These are phyloP conservation scores for Aurinia saxatilis DNA, from an alignment of 345 rosid species.

Conservation along the genomic window DNA sequence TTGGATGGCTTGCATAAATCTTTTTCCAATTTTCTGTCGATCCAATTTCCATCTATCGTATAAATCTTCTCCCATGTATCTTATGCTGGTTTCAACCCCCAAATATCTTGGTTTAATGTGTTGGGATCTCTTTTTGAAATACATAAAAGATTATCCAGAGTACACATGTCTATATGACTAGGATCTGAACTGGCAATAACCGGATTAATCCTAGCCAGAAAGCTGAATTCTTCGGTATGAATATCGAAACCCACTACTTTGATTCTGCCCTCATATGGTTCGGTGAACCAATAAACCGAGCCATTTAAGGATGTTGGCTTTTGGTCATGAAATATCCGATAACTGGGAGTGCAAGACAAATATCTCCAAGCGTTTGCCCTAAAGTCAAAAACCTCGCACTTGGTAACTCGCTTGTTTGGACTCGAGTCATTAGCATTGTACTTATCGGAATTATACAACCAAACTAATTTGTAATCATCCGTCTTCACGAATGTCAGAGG, in stretches of 20 bases:
- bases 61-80: too few species aligned
- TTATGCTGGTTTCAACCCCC: not conserved
- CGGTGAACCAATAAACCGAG: conserved; percentile 6
- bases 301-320: not conserved
- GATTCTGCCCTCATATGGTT: not conserved
- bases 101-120: not conserved
- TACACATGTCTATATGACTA: not conserved
- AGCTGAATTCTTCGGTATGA: not conserved
- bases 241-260: conserved; percentile 1
- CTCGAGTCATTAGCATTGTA: not conserved
- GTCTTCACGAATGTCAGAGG: conserved; percentile 7
- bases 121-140: not conserved
- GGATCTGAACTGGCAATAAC: not conserved
- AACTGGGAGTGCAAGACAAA: conserved; percentile 7
- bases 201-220: not conserved
- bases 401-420: not conserved
- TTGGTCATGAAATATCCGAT: not conserved
- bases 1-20: too few species aligned
- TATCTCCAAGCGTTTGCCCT: conserved; percentile 13
- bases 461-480: not conserved
- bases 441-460: conserved; percentile 9
- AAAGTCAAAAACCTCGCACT: conserved; percentile 22
- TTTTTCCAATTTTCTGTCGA: too few species aligned
- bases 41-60: too few species aligned
- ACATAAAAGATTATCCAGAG: conserved; percentile 2